A percentile compares a stretch with the other conserved stretches of the same genome.
phyloP scores from a whole-genome alignment of 202 grass and related monocot species.

The Panicum hallii region DNA sequence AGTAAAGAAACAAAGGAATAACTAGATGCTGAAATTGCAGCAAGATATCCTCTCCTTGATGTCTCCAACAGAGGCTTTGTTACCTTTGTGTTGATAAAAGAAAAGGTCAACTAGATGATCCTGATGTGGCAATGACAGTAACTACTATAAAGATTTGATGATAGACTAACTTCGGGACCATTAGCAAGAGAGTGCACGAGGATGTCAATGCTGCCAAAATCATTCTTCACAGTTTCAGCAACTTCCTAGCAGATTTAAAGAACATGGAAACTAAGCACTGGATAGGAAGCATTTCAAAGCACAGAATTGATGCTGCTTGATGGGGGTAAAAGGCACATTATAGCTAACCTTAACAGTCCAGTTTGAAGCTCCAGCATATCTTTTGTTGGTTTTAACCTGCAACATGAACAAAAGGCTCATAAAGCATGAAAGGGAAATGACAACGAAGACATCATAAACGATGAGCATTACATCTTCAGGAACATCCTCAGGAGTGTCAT shows the following conservation, averaged over 20 bases:
- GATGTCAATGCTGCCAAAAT: constrained; percentile 96
- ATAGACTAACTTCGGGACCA: constrained; percentile 63
- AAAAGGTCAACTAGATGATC: constrained; percentile 27
- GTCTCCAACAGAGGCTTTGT: constrained; percentile 90
- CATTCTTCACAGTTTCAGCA: constrained; percentile 83
- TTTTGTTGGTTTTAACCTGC: not conserved
- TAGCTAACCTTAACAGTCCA: constrained; percentile 13
- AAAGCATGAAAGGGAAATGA: not conserved
- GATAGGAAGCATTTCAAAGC: not conserved
- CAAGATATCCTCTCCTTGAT: constrained; percentile 94
- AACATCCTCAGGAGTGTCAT: not conserved
- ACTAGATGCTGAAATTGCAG: constrained; percentile 93
- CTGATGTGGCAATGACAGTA: not conserved
- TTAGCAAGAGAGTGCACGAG: constrained; percentile 97
- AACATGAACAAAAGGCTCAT: not conserved
- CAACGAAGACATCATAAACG: constrained; percentile 20
- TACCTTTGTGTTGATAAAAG: constrained; percentile 60
- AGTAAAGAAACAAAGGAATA: constrained; percentile 83
- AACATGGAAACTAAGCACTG: constrained; percentile 13
- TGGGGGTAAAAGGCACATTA: not conserved
- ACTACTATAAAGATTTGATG: not conserved
- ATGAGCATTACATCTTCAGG: constrained; percentile 11
- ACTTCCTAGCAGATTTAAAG: constrained; percentile 68
- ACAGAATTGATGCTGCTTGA: constrained; percentile 14
- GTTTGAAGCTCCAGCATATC: constrained; percentile 4